Evolutionary conservation across 768 basidiomycete species (phyloP).

Genomic region (Pleurotus citrinopileatus): DNA sequence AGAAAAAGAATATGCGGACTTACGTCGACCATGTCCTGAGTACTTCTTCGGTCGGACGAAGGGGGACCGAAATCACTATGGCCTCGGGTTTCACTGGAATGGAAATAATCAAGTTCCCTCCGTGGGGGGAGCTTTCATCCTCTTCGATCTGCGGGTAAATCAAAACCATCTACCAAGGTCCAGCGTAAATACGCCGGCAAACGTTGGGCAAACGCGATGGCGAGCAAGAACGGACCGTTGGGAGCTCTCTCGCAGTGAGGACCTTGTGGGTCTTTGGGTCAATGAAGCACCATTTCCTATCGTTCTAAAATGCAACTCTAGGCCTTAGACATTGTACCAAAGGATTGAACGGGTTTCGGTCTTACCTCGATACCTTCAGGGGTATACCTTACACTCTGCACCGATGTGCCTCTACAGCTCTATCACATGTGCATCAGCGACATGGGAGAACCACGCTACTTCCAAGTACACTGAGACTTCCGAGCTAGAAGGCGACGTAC

Average conservation of each 20-base stretch:
- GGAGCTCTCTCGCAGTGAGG: constrained; percentile 64
- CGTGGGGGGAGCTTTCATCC: constrained; percentile 41
- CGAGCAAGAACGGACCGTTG: constrained; percentile 53
- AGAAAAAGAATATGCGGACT: constrained; percentile 19
- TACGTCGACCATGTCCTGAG: constrained; percentile 58
- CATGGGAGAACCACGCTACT: background rate
- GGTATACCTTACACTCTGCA: constrained; percentile 53
- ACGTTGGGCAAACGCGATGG: background rate
- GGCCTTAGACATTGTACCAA: no score
- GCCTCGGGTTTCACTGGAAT: constrained; percentile 62
- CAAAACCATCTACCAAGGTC: constrained; percentile 60
- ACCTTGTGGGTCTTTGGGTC: constrained; percentile 50
- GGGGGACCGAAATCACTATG: constrained; percentile 55
- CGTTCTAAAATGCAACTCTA: constrained; percentile 45
- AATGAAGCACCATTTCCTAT: constrained; percentile 70
- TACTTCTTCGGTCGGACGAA: constrained; percentile 48
- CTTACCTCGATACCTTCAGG: constrained; percentile 64
- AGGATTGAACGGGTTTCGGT: constrained; percentile 5
- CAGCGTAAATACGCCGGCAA: background rate
- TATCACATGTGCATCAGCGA: constrained; percentile 21
- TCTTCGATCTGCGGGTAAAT: constrained; percentile 53
- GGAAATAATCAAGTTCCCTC: constrained; percentile 48
- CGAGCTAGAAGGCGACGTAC: constrained; percentile 25
- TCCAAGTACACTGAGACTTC: background rate
- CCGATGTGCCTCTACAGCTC: constrained; percentile 72